Base-by-base conservation (phyloP, 2,329 filamentous ascomycete species). In the Ceratocystis smalleyi region DNA sequence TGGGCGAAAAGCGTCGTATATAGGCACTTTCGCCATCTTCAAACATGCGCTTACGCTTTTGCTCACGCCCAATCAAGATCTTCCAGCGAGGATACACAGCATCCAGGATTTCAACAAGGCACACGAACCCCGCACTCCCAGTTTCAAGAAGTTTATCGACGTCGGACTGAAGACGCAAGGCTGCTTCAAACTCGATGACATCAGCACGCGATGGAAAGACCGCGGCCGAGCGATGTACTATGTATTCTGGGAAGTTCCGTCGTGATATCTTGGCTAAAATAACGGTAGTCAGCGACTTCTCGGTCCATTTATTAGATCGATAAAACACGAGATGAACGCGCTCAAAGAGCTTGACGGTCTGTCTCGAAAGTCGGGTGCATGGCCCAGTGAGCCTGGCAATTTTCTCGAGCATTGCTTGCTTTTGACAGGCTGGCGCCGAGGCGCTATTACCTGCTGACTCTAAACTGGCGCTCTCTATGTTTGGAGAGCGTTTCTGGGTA, bases 281-380 rank as follows among this genome's bases (percentile, higher is more conserved):
- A 63, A 97, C 92, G 0, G 91, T 92, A 1, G 90, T 97, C 15
- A 99, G 77, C 1, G 92, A 96, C 73, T 96, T 97, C 70, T 97
- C 92, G 0, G 91, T 95, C 94, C 94, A 99, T 72, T 96, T 89
- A 0, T 90, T 95, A 8, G 91, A 96, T 66, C 92, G 82, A 73
- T 97, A 97, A 73, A 96, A 99, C 32, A 99, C 91, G 1, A 99
- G 77, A 75, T 97, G 94, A 0, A 97, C 91, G 30, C 94, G 83
- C 73, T 96, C 91, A 70, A 99, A 99, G 0, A 99, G 80, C 70
- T 85, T 89, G 67, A 91, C 81, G 0, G 86, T 81, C 0, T 82
- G 75, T 0, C 86, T 75, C 0, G 89, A 89, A 12, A 99, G 81
- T 45, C 92, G 81, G 67, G 97, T 86, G 68, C 91, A 96, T 15